Base-by-base conservation (phyloP, 1,284 basidiomycete species). In the Irpex sp. region DNA sequence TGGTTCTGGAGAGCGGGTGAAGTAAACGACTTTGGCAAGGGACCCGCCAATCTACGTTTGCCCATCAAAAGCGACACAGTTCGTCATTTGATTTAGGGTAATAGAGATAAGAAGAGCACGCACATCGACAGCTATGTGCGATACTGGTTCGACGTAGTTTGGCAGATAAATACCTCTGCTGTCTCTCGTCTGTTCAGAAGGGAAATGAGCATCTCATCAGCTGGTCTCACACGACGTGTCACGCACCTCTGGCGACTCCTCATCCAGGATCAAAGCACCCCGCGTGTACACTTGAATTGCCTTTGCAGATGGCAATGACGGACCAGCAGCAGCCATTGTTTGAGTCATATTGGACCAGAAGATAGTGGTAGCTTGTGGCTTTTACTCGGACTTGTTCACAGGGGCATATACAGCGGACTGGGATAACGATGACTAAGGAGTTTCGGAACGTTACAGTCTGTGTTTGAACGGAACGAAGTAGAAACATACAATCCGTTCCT, bases 1-100 rank as follows among this genome's bases (percentile, higher is more conserved):
- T 3, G 89, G 90, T 61, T 93, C 89, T 6, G 90, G 87, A 15
- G 94, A 95, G 51, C 96, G 90, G 60, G 95, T 97, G 76, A 99
- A 99, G 80, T 98, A 99, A 70, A 98, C 94, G 62, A 99, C 94
- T 77, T 99, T 99, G 65, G 97, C 97, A 11, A 99, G 81, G 4
- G 96, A 98, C 40, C 97, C 97, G 47, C 97, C 97, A 72, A 99
- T 91, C 95, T 97, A 61, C 15, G 38, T 40, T 40, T 40, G 38
- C 38, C 7, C 38, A 40, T 31, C 21, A 34, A 7, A 21, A 21
- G 13, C 11, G 40, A 26, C 34, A 55, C 11, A 17, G 38, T 40
- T 44, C 58, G 19, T 51, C 31, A 54, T 34, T 21, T 21, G 2
- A 17, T 58, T 13, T 36, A 40, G 6, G 19, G 6, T 26, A 26